These are phyloP conservation scores for Colletotrichum musae DNA, from an alignment of 2,329 filamentous ascomycete species.

Conservation along the genomic window DNA sequence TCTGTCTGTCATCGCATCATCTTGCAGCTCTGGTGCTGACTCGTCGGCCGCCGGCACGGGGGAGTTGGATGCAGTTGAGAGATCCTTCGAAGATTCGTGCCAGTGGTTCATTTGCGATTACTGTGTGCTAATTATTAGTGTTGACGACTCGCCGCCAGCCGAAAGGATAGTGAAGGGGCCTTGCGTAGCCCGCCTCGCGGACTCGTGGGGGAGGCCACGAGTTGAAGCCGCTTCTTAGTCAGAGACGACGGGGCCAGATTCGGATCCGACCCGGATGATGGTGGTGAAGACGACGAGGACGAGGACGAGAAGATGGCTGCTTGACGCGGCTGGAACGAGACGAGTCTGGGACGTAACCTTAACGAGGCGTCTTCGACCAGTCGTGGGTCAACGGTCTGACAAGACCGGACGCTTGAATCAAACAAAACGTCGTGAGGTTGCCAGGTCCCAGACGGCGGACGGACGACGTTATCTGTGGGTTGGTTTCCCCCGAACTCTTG, in stretches of 20 bases:
- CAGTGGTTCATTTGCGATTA: not conserved
- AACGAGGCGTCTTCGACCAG: constrained; percentile 23
- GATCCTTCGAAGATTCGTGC: not conserved
- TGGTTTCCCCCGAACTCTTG: constrained; percentile 6
- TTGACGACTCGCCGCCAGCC: too few species aligned
- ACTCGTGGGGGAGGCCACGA: not conserved
- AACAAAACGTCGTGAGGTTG: not conserved
- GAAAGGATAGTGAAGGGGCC: not conserved
- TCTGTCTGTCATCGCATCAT: constrained; percentile 1
- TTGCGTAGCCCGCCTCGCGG: not conserved
- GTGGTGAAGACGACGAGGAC: constrained; percentile 18
- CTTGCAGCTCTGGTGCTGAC: constrained; percentile 17
- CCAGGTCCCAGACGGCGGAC: constrained; percentile 2
- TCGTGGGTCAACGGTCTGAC: constrained; percentile 18
- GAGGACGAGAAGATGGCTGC: constrained; percentile 27
- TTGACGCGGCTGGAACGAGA: constrained; percentile 40
- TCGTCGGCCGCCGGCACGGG: constrained; percentile 11
- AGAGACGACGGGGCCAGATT: constrained; percentile 23
- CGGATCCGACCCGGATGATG: constrained; percentile 18
- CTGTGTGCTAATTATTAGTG: too few species aligned
- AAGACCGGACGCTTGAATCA: constrained; percentile 19
- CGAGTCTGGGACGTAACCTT: constrained; percentile 41
- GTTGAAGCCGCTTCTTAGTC: constrained; percentile 19
- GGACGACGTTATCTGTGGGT: not conserved
- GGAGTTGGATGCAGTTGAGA: not conserved